phyloP scores from a whole-genome alignment of 495 filamentous ascomycete species.

The Penicillium steckii region DNA sequence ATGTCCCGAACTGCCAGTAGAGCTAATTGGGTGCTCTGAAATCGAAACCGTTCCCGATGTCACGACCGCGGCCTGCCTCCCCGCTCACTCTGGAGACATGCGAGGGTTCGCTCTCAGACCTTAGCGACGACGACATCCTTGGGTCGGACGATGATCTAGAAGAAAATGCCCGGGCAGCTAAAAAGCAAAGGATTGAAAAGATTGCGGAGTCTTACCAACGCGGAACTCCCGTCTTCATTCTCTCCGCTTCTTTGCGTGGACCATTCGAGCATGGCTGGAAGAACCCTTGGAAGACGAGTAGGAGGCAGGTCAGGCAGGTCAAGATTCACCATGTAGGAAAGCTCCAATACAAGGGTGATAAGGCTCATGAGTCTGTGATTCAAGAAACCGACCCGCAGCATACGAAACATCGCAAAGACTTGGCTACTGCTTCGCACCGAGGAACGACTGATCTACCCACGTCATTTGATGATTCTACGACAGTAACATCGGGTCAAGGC shows the following conservation, averaged over 20 bases:
- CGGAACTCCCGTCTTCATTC: conserved; percentile 56
- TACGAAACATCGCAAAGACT: conserved; percentile 5
- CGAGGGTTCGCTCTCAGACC: conserved; percentile 35
- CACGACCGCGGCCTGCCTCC: conserved; percentile 37
- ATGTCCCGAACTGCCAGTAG: conserved; percentile 22
- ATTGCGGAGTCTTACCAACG: conserved; percentile 58
- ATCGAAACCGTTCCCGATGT: conserved; percentile 33
- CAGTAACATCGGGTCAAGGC: not conserved
- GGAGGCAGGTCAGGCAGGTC: conserved; percentile 20
- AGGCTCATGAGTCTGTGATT: conserved; percentile 5
- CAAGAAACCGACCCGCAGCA: conserved; percentile 17
- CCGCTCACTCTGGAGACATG: conserved; percentile 46
- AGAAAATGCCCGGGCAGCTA: conserved; percentile 45
- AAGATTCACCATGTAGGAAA: not conserved
- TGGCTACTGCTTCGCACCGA: not conserved
- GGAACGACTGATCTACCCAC: not conserved
- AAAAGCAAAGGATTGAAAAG: conserved; percentile 56
- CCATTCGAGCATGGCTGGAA: conserved; percentile 63
- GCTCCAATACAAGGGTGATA: not conserved
- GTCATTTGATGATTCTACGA: not conserved
- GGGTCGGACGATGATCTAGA: conserved; percentile 62
- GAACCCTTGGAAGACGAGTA: conserved; percentile 68
- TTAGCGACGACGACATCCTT: conserved; percentile 41
- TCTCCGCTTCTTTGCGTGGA: conserved; percentile 61
- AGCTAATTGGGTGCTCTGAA: not conserved